A percentile compares a stretch with the other conserved stretches of the same genome.
Evolutionary conservation across 805 yeast genomes (phyloP).

Genomic region (Saccharomycopsis sp.): DNA sequence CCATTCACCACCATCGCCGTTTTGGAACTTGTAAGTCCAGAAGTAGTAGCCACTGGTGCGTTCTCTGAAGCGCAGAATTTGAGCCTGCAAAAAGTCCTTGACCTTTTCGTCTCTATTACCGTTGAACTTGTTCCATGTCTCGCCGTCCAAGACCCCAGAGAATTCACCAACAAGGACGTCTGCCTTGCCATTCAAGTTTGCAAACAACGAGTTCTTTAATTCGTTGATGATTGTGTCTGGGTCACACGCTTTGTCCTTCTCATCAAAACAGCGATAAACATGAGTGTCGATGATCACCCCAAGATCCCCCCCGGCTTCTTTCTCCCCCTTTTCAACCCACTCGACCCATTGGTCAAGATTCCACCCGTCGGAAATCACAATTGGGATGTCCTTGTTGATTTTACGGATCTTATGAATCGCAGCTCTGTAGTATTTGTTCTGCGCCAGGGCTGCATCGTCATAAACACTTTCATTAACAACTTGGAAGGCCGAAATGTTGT

Average conservation of each 20-base stretch:
- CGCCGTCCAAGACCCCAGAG: slow-evolving; percentile 77
- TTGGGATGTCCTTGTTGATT: slow-evolving; percentile 52
- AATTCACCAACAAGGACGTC: slow-evolving; percentile 86
- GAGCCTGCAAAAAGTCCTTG: slow-evolving; percentile 52
- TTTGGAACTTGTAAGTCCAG: slow-evolving; percentile 85
- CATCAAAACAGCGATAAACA: slow-evolving; percentile 79
- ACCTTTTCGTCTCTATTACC: slow-evolving; percentile 51
- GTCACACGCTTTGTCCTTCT: slow-evolving; percentile 55
- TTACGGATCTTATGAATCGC: slow-evolving; percentile 57
- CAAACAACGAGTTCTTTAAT: slow-evolving; percentile 42
- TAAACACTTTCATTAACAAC: slow-evolving; percentile 79
- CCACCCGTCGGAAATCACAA: slow-evolving; percentile 92
- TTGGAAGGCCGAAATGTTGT: slow-evolving; percentile 77
- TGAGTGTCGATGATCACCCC: slow-evolving; percentile 82
- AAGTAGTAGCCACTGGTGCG: slow-evolving; percentile 75
- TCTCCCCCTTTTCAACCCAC: slow-evolving; percentile 44
- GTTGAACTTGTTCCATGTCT: slow-evolving; percentile 56
- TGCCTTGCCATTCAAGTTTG: slow-evolving; percentile 41
- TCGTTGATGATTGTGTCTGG: slow-evolving; percentile 60
- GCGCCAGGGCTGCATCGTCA: slow-evolving; percentile 44
- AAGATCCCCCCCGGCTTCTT: slow-evolving; percentile 30
- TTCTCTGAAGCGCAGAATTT: slow-evolving; percentile 39
- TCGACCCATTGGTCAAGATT: slow-evolving; percentile 73
- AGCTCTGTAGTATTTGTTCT: slow-evolving; percentile 53
- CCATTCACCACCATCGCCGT: slow-evolving; percentile 97